phyloP scores from a whole-genome alignment of 345 rosid species.

The Eucalyptus virginea region DNA sequence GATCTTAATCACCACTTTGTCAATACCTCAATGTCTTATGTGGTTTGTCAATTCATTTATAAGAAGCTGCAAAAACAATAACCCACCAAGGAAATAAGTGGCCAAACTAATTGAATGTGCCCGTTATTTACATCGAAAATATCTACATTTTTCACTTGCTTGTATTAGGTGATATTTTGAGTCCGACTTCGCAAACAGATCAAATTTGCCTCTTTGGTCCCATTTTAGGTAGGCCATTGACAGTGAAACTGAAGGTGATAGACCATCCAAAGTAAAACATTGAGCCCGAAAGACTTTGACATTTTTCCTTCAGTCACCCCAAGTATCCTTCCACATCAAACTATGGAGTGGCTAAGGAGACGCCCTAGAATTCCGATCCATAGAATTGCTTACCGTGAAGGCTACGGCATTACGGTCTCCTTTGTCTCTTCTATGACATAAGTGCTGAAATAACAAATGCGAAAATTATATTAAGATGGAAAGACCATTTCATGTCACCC shows the following conservation, averaged over 20 bases:
- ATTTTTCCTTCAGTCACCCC: neutral
- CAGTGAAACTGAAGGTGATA: neutral
- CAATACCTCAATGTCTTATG: neutral
- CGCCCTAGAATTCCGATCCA: neutral
- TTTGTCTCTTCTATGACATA: neutral
- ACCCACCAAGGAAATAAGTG: neutral
- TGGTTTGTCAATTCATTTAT: neutral
- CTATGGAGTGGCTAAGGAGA: neutral
- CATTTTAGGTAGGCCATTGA: neutral
- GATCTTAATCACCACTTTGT: neutral
- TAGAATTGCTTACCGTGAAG: neutral
- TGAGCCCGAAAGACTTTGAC: neutral
- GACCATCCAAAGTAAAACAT: neutral
- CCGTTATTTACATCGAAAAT: fast-evolving
- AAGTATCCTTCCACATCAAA: no score
- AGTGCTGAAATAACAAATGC: neutral
- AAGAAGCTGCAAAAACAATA: neutral
- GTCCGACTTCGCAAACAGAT: neutral
- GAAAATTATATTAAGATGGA: neutral
- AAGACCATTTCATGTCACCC: neutral
- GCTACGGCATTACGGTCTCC: neutral
- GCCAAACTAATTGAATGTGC: neutral
- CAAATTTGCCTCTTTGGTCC: neutral
- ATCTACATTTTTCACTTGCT: neutral
- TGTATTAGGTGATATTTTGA: no score